Percentiles rank a stretch among this genome's conserved stretches.
Evolutionary conservation across 305 asterid genomes (phyloP).

Genomic region (Fraxinus baroniana): DNA sequence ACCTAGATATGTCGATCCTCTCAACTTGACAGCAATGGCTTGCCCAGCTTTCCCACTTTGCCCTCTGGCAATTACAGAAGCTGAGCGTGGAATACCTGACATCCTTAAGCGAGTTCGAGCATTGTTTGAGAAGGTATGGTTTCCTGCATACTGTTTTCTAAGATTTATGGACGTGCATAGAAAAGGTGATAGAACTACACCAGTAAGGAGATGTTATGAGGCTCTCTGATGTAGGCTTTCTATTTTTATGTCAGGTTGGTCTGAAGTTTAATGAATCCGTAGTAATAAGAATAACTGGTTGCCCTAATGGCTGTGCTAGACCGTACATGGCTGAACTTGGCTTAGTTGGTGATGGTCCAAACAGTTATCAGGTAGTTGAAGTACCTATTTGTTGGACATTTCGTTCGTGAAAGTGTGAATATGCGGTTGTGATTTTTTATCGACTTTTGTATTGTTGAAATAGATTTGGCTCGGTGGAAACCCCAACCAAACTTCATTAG

Average conservation of each 20-base stretch:
- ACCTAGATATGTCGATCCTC: slow-evolving; percentile 91
- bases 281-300: too few relatives aligned
- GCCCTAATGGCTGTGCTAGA: too few relatives aligned
- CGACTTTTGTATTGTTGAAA: neutral
- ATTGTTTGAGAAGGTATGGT: slow-evolving; percentile 68
- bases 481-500: slow-evolving; percentile 73
- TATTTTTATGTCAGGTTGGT: slow-evolving; percentile 11
- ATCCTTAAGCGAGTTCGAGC: slow-evolving; percentile 86
- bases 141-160: neutral
- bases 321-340: too few relatives aligned
- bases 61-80: slow-evolving; percentile 93
- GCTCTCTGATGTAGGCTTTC: slow-evolving; percentile 13
- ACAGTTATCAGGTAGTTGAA: too few relatives aligned
- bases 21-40: slow-evolving; percentile 89
- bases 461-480: slow-evolving; percentile 98
- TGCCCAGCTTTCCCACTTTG: slow-evolving; percentile 98
- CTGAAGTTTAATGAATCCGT: too few relatives aligned
- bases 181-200: neutral
- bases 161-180: neutral
- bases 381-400: neutral
- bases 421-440: neutral
- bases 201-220: neutral
- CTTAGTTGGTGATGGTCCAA: too few relatives aligned
- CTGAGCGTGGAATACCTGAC: slow-evolving; percentile 94
- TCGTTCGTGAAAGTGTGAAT: neutral